Evolutionary conservation across 163 green algal species (phyloP).

Genomic region (Volvox carteri): DNA sequence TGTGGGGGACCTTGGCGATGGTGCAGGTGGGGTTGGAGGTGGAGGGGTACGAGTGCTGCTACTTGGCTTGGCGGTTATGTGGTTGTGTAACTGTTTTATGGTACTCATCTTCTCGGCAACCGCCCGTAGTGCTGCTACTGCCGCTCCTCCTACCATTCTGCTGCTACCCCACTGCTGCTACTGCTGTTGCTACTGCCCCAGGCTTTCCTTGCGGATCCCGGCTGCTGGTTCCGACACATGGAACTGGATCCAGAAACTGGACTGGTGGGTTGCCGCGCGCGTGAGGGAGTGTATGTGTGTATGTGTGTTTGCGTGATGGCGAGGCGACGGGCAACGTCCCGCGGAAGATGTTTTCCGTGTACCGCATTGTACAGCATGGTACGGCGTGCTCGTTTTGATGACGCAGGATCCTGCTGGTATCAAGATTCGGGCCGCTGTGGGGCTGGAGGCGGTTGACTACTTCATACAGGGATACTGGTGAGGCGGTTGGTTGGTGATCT

Average conservation of each 20-base stretch:
- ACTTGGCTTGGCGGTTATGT: too few species aligned
- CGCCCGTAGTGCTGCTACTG: too few species aligned
- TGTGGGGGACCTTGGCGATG: slow-evolving; percentile 84
- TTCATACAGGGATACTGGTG: slow-evolving; percentile 81
- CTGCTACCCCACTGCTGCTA: too few species aligned
- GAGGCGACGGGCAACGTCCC: not conserved
- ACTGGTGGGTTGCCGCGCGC: slow-evolving; percentile 21
- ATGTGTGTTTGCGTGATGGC: not conserved
- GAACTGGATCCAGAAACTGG: slow-evolving; percentile 72
- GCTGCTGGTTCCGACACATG: slow-evolving; percentile 72
- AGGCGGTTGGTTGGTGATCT: not conserved
- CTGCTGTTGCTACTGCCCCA: too few species aligned
- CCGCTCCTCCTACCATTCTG: too few species aligned
- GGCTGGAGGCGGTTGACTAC: slow-evolving; percentile 87
- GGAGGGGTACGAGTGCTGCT: too few species aligned
- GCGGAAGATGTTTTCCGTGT: too few species aligned
- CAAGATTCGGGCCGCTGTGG: slow-evolving; percentile 77
- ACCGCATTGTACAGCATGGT: not conserved
- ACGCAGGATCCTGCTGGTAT: slow-evolving; percentile 79
- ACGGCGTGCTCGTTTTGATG: not conserved
- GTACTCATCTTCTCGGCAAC: too few species aligned
- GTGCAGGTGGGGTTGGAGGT: slow-evolving; percentile 73
- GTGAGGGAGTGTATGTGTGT: not conserved
- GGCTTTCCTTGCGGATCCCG: slow-evolving; percentile 38
- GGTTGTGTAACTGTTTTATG: too few species aligned